A percentile compares a stretch with the other conserved stretches of the same genome.
Evolutionary conservation across 2,329 filamentous ascomycete genomes (phyloP).

Genomic region (Phoma sp.): DNA sequence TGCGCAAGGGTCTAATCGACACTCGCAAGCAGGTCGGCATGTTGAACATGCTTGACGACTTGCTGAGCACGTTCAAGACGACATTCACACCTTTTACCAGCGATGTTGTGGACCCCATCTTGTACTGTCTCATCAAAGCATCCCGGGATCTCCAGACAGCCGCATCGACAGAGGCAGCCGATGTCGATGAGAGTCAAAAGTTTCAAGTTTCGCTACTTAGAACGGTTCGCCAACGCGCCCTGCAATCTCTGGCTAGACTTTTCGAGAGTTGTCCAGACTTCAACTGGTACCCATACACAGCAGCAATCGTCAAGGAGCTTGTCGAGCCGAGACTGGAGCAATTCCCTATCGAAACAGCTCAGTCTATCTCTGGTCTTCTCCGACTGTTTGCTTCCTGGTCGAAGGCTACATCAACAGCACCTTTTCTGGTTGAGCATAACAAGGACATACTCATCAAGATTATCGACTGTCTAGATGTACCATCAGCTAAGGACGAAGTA

Average conservation of each 20-base stretch:
- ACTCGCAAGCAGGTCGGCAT: conserved; percentile 87
- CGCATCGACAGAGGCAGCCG: conserved; percentile 43
- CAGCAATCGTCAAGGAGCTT: conserved; percentile 75
- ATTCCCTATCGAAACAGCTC: conserved; percentile 83
- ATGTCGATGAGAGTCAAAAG: conserved; percentile 30
- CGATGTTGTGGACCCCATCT: conserved; percentile 75
- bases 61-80: conserved; percentile 83
- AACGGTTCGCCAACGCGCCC: conserved; percentile 72
- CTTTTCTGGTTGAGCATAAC: conserved; percentile 73
- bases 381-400: conserved; percentile 85
- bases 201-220: conserved; percentile 66
- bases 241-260: conserved; percentile 82
- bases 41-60: conserved; percentile 86
- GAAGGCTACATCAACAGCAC: conserved; percentile 67
- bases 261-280: conserved; percentile 76
- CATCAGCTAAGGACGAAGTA: conserved; percentile 84
- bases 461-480: conserved; percentile 73
- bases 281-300: conserved; percentile 75
- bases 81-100: conserved; percentile 73
- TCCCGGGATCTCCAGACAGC: conserved; percentile 53
- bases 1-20: conserved; percentile 63
- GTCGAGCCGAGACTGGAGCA: conserved; percentile 79
- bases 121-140: conserved; percentile 81
- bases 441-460: conserved; percentile 70
- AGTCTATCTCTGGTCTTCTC: conserved; percentile 84